Base-by-base conservation (phyloP, 2,329 filamentous ascomycete genomes). In the Cercospora nicotianae region DNA sequence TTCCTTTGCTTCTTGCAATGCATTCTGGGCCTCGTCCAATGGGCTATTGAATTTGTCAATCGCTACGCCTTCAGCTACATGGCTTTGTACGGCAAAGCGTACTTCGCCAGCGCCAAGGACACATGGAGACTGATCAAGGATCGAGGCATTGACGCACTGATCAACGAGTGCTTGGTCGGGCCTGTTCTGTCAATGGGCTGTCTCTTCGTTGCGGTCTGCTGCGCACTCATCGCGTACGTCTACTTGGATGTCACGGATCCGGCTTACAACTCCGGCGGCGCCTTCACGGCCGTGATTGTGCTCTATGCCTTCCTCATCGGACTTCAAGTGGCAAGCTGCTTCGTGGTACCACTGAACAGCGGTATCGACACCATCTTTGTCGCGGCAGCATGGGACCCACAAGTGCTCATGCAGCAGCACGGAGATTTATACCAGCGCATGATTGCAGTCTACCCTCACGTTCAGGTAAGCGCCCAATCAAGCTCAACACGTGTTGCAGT, bases 311-410 rank as follows among this genome's bases (percentile, higher is more conserved):
- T 97, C 81, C 82, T 97, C 63, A 94, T 97, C 71, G 94, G 94
- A 6, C 81, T 97, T 72, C 94, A 97, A 79, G 91, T 97, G 68
- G 91, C 90, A 78, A 91, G 96, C 79, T 87, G 96, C 71, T 96
- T 97, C 81, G 91, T 94, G 36, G 94, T 92, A 0, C 94, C 94
- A 0, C 84, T 98, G 66, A 90, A 90, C 70, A 94, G 90, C 74
- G 94, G 94, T n/a, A 88, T 96, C 70, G 91, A 96, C 73, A 96
- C 94, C 0, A 91, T 97, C 69, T 97, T 97, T 74, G 92, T 97
- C 0, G 93, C 92, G 2, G 85, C 85, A 79, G 87, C 86, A 1
- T 89, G 87, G 86, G 86, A 88, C 77, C 86, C 86, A 8, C 86
- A 91, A 75, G 91, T 94, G 8, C 82, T 97, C 82, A 90, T 93